Percentiles rank a stretch among this genome's conserved stretches.
Evolutionary conservation across 495 filamentous ascomycete genomes (phyloP).

Genomic region (Ramalina intermedia): DNA sequence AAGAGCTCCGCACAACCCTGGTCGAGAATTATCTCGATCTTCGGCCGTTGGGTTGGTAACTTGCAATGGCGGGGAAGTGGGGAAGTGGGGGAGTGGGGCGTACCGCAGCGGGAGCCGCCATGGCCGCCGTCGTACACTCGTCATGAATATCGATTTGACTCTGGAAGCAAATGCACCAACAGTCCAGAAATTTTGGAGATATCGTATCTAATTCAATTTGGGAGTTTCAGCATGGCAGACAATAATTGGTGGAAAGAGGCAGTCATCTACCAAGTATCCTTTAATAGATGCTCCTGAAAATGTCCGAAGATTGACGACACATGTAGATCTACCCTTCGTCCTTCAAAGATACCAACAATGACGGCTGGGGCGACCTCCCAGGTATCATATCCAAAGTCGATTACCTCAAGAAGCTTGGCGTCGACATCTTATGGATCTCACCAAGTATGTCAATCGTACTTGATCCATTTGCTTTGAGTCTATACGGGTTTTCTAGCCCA

Average conservation of each 20-base stretch:
- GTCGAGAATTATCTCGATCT: too few relatives aligned
- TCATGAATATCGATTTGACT: too few relatives aligned
- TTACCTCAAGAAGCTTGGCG: constrained; percentile 42
- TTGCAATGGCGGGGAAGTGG: too few relatives aligned
- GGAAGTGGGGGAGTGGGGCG: too few relatives aligned
- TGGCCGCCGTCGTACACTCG: too few relatives aligned
- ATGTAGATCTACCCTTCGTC: constrained; percentile 43
- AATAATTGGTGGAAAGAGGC: constrained; percentile 20
- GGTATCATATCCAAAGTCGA: constrained; percentile 47
- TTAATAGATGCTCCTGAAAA: not conserved
- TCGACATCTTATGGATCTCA: constrained; percentile 50
- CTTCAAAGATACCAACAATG: constrained; percentile 47
- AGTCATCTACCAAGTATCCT: constrained; percentile 17
- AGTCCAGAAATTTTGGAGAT: too few relatives aligned
- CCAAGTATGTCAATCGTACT: constrained; percentile 22
- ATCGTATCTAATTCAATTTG: not conserved
- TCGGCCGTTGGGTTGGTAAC: too few relatives aligned
- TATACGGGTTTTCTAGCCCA: too few relatives aligned
- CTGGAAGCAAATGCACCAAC: too few relatives aligned
- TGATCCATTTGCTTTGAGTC: not conserved
- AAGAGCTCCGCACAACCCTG: too few relatives aligned
- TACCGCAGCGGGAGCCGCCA: too few relatives aligned
- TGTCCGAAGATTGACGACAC: too few relatives aligned
- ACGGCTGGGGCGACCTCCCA: constrained; percentile 50
- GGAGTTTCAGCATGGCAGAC: constrained; percentile 3